Conservation (phyloP, 345 rosid species). For the Brassica incana region DNA sequence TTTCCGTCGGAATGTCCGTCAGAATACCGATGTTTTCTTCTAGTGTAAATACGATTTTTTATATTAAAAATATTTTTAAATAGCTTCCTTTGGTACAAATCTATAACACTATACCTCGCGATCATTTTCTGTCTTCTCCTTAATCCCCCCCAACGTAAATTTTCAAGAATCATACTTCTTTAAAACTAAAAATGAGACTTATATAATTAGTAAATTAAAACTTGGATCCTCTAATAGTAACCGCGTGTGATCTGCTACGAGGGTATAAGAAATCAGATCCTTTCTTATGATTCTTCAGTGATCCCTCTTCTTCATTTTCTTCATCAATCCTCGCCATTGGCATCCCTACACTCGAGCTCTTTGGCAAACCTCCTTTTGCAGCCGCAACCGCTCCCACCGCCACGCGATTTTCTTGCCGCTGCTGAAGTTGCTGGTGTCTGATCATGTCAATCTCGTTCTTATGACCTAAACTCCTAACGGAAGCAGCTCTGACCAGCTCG, state of each 20-base stretch:
- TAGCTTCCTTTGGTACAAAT: too few relatives aligned
- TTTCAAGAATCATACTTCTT: background rate
- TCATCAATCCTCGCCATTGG: conserved; percentile 61
- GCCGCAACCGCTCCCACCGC: background rate
- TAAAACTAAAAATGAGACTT: background rate
- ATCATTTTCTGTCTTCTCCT: background rate
- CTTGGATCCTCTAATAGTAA: conserved; percentile 27
- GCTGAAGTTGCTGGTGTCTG: conserved; percentile 38
- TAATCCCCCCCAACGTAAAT: background rate
- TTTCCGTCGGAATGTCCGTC: too few relatives aligned
- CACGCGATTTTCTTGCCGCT: conserved; percentile 7
- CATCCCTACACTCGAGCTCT: conserved; percentile 52
- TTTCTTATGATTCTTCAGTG: conserved; percentile 17
- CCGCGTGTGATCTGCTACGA: conserved; percentile 54
- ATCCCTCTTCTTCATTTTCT: conserved; percentile 42
- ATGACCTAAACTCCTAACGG: conserved; percentile 52
- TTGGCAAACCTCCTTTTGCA: conserved; percentile 40
- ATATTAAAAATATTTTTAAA: too few relatives aligned
- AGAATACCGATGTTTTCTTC: too few relatives aligned
- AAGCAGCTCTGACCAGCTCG: conserved; percentile 64
- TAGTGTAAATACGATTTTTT: too few relatives aligned
- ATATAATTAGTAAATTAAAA: conserved; percentile 17
- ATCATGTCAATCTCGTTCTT: conserved; percentile 50
- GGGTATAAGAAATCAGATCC: conserved; percentile 38
- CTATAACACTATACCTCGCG: background rate